Conservation (phyloP, 768 basidiomycete genomes). For the Tephrocybe sp. region DNA sequence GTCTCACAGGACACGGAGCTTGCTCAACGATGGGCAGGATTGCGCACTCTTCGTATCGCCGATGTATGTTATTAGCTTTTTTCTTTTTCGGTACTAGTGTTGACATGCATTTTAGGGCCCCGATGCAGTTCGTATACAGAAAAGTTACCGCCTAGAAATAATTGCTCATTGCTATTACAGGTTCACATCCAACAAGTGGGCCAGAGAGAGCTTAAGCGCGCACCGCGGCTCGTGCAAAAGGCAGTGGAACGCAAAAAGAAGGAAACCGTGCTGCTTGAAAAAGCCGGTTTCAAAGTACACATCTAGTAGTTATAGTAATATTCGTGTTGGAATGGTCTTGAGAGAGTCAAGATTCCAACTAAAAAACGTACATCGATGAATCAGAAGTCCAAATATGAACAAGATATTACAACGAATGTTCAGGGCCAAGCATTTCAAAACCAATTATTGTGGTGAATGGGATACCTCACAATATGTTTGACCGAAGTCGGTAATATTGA, state of each 20-base stretch:
- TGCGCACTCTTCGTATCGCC: constrained; percentile 87
- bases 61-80: constrained; percentile 56
- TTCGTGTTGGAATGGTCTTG: not conserved
- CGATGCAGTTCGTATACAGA: constrained; percentile 57
- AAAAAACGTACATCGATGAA: too few species aligned
- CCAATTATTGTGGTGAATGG: too few species aligned
- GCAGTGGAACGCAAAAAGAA: constrained; percentile 56
- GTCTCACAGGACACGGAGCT: constrained; percentile 87
- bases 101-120: constrained; percentile 53
- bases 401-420: too few species aligned
- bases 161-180: constrained; percentile 32
- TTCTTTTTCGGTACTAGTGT: constrained; percentile 5
- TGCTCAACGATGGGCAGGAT: constrained; percentile 71
- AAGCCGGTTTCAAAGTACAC: constrained; percentile 59
- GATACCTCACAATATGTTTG: too few species aligned
- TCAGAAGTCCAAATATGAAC: too few species aligned
- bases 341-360: too few species aligned
- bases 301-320: constrained; percentile 24
- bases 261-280: constrained; percentile 60
- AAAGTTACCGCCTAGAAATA: too few species aligned
- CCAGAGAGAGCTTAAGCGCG: constrained; percentile 82
- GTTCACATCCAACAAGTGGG: constrained; percentile 97
- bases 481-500: too few species aligned
- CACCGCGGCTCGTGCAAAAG: constrained; percentile 56
- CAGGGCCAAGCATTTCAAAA: too few species aligned